Evolutionary conservation across 192 early-diverging fungal species (phyloP).

Genomic region (Umbelopsis ramanniana): DNA sequence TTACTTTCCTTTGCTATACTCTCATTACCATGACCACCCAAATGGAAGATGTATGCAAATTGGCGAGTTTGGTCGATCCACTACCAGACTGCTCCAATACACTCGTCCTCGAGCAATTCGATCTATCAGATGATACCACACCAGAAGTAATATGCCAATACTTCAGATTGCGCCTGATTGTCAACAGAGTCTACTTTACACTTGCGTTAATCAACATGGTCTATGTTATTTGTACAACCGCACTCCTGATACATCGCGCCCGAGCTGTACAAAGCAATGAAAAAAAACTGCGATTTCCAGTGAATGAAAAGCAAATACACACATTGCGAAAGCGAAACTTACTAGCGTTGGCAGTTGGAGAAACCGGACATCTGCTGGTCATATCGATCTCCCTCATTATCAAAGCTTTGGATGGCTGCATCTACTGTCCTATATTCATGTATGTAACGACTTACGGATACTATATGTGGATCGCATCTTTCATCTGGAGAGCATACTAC

Average conservation of each 20-base stretch:
- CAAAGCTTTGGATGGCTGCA: background rate
- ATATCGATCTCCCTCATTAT: background rate
- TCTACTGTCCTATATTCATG: slow-evolving; percentile 24
- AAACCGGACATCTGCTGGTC: slow-evolving; percentile 24
- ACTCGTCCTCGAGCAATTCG: background rate
- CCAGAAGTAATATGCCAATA: background rate
- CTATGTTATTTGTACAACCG: slow-evolving; percentile 20
- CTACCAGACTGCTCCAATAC: background rate
- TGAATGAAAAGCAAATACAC: background rate
- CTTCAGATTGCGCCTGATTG: background rate
- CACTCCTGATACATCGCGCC: slow-evolving; percentile 10
- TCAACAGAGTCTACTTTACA: slow-evolving; percentile 15
- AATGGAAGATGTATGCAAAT: background rate
- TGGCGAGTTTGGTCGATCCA: background rate
- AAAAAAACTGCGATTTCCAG: background rate
- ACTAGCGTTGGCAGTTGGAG: slow-evolving; percentile 10
- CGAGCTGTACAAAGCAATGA: background rate
- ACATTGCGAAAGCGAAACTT: slow-evolving; percentile 26
- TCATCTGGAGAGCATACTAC: slow-evolving; percentile 19
- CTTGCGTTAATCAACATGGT: slow-evolving; percentile 5
- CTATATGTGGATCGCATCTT: slow-evolving; percentile 23
- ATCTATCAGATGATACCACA: no score
- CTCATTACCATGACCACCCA: background rate
- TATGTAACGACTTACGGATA: slow-evolving; percentile 19
- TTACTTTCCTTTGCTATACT: background rate